phyloP scores from a whole-genome alignment of 2,329 filamentous ascomycete genomes.

The Aspergillus sojae region DNA sequence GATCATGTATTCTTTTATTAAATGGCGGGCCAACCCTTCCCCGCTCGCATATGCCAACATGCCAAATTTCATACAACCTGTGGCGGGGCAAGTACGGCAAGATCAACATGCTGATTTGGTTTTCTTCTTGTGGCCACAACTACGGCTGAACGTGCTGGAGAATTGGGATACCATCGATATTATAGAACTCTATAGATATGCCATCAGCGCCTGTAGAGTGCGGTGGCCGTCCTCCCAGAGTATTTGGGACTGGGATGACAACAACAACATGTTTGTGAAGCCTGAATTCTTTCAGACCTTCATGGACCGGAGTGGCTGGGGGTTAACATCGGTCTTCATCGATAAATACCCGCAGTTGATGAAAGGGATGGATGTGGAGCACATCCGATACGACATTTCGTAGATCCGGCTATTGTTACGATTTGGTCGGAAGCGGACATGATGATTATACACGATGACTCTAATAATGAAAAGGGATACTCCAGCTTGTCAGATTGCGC shows the following conservation, averaged over 20 bases:
- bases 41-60: not conserved
- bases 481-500: not conserved
- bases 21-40: slow-evolving; percentile 4
- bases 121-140: slow-evolving; percentile 1
- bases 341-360: slow-evolving; percentile 12
- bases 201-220: slow-evolving; percentile 15
- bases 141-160: slow-evolving; percentile 1
- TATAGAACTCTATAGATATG: slow-evolving; percentile 14
- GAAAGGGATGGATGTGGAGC: slow-evolving; percentile 12
- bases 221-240: slow-evolving; percentile 18
- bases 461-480: not conserved
- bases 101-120: not conserved
- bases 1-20: slow-evolving; percentile 7
- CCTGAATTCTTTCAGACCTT: slow-evolving; percentile 15
- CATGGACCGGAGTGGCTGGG: slow-evolving; percentile 14
- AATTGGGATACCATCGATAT: slow-evolving; percentile 4
- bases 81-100: not conserved
- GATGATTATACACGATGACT: not conserved
- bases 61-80: not conserved
- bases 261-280: slow-evolving; percentile 12
- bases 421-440: not conserved
- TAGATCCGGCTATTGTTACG: not conserved
- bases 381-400: not conserved
- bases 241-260: slow-evolving; percentile 15
- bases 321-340: slow-evolving; percentile 12